A percentile compares a stretch with the other conserved stretches of the same genome.
Conservation (phyloP, 495 filamentous ascomycete genomes). For the Staphylotrichum longicolle region DNA sequence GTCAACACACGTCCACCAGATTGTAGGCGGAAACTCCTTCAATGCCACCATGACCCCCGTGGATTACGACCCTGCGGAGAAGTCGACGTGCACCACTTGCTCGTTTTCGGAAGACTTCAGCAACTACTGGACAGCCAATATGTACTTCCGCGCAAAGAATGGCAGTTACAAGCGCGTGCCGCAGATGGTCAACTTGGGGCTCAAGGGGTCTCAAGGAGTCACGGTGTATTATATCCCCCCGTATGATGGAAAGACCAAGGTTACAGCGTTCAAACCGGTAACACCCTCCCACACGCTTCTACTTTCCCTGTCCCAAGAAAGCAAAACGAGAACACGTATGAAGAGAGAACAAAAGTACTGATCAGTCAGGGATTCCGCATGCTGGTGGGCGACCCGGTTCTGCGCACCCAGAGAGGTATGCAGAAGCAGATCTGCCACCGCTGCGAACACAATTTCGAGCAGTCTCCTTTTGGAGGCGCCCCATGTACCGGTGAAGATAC, state of each 20-base stretch:
- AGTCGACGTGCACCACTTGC: constrained; percentile 35
- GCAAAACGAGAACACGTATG: too few relatives aligned
- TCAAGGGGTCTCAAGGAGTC: constrained; percentile 35
- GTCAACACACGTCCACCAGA: constrained; percentile 43
- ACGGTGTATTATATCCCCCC: constrained; percentile 44
- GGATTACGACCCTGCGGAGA: constrained; percentile 26
- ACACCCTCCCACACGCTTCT: neutral
- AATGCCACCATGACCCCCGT: constrained; percentile 31
- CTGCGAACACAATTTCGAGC: constrained; percentile 46
- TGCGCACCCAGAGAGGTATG: constrained; percentile 35
- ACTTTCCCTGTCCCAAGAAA: too few relatives aligned
- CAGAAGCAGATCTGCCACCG: constrained; percentile 48
- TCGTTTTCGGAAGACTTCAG: constrained; percentile 34
- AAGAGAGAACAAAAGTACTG: neutral
- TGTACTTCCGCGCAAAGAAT: constrained; percentile 44
- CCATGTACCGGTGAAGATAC: constrained; percentile 53
- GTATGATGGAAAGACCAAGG: constrained; percentile 37
- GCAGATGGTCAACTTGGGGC: constrained; percentile 37
- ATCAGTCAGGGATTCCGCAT: constrained; percentile 42
- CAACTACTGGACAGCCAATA: constrained; percentile 46
- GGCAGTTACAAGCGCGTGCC: constrained; percentile 49
- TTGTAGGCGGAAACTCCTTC: constrained; percentile 37
- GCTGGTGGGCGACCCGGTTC: constrained; percentile 41
- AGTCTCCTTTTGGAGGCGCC: constrained; percentile 51
- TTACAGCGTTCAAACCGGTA: constrained; percentile 42